Base-by-base conservation (phyloP, 805 yeast genomes). In the Wickerhamiella musiphila region DNA sequence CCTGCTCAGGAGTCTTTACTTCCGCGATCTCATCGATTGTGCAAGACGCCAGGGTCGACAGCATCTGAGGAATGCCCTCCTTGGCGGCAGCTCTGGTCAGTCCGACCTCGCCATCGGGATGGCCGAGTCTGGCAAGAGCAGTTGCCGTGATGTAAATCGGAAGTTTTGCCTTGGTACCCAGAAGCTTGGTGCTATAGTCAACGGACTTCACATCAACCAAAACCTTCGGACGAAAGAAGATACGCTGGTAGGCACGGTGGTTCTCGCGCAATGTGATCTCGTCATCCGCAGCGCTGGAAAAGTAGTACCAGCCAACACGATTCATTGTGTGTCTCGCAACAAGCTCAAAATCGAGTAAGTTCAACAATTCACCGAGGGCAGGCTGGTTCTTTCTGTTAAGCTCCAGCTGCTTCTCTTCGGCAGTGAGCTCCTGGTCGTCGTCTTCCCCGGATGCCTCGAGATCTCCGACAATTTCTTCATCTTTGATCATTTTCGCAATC, bases 121-220 rank as follows among this genome's bases (percentile, higher is more conserved):
- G 90, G 3, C 95, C 96, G 43, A 86, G 64, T 48, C 74, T 77
- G 23, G 93, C 94, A 39, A 83, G 61, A 0, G 95, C 96, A 5
- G 96, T 81, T 2, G 96, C 96, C 24, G 86, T 66, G 33, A 77
- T 70, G 50, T 84, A 86, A 52, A 86, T 82, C 11, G 96, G 96
- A 10, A 73, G 78, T 12, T 67, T 57, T 2, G 72, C 61, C 32
- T 63, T 58, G 13, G 68, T 48, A n/a, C 94, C 94, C 24, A 86
- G 59, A 69, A 86, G 68, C 5, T 69, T 63, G 7, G 93, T 75
- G 8, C 74, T 53, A 20, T 71, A 52, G 48, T 81, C 92, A 28
- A 84, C 66, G 19, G 66, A 53, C n/a, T 65, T 54, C 11, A 86
- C 95, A 54, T 86, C 82, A 11, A 83, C 81, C 34, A 84, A 59